Evolutionary conservation across 768 basidiomycete genomes (phyloP), one percentile per base, ranked within the genome.

Genomic region (Gelatoporia subvermispora): DNA sequence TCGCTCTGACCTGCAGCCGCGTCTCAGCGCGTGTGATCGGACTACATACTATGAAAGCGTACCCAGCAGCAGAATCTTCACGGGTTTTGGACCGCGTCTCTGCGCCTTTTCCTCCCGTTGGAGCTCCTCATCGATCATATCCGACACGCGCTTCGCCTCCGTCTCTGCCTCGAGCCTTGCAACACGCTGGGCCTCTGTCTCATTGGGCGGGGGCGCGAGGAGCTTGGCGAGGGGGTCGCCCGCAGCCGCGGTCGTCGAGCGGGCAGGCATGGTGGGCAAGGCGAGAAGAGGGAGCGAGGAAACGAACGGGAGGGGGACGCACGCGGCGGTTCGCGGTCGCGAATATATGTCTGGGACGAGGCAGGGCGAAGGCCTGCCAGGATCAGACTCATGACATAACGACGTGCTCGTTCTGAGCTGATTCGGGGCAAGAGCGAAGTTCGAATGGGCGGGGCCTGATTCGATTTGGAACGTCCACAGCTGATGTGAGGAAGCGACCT

Each of bases 61-160:
- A 69, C 69, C 69, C 28, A 71, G 61, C 25, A 71, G 55, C 46
- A 71, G 58, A 24, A 71, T 61, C 55, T 71, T 71, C 37, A 68
- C 58, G 2, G 64, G 55, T 43, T 55, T 63, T 25, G 59, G 59
- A 17, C 53, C 57, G 39, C 57, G 61, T 49, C 51, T 59, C 39
- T 56, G 54, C 16, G 57, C 62, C 46, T 50, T 54, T 38, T 59
- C 58, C 52, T 71, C 60, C 46, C 52, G 48, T 48, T 61, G 58
- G 35, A 71, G 49, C 58, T 65, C 61, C 51, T 75, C 68, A 55
- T 73, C 72, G 48, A 73, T 73, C 40, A 58, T 62, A 48, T 79
- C 76, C 47, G 80, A 84, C 47, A 82, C 70, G 47, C 65, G 65
- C 58, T 77, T 74, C 3, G 81, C 82, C 51, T 82, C 79, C 0